Base-by-base conservation (phyloP, 225 moss, liverwort and hornwort genomes). In the Sphagnum contortum region DNA sequence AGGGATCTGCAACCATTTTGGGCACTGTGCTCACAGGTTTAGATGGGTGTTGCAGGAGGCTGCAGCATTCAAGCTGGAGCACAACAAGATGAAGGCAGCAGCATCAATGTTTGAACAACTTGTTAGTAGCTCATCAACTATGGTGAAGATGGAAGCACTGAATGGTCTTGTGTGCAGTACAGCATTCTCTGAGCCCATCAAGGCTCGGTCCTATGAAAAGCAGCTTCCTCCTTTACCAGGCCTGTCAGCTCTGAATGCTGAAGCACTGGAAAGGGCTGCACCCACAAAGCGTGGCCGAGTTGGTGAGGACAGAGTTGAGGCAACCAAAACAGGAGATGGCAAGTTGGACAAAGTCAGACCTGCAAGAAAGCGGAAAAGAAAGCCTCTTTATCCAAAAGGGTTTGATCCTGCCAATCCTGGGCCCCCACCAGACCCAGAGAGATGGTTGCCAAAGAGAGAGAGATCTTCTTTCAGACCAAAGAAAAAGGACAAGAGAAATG, bases 361-460 rank as follows among this genome's bases (percentile, higher is more conserved):
- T 5, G 93, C 91, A 66, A 93, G 87, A 73, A 93, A 93, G 71
- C 89, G 92, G 53, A 93, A 93, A 67, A 75, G 87, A 44, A 98
- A 98, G 70, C 96, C 90, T 48, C 61, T 89, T 60, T 86, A 89
- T 61, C 96, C 96, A 3, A 98, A 98, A 78, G 90, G 88, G 7
- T 98, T 93, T 50, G 89, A 98, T 49, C 89, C 91, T 67, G 96
- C 88, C 50, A 93, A 93, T 55, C 93, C 93, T 12, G 96, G 96
- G 69, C 96, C 96, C 45, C 93, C 96, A 29, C 93, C 96, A 44
- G 96, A 98, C 80, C 96, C 96, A 50, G 96, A 98, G 68, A 82
- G 96, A 69, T 98, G 96, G 96, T 80, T 98, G 46, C 96, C 96
- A 10, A 93, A 83, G 73, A 88, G 88, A 63, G 96, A 98, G 76